Evolutionary conservation across 2,329 filamentous ascomycete genomes (phyloP), one percentile per base, ranked within the genome.

Genomic region (Fusarium brevicatenulatum): DNA sequence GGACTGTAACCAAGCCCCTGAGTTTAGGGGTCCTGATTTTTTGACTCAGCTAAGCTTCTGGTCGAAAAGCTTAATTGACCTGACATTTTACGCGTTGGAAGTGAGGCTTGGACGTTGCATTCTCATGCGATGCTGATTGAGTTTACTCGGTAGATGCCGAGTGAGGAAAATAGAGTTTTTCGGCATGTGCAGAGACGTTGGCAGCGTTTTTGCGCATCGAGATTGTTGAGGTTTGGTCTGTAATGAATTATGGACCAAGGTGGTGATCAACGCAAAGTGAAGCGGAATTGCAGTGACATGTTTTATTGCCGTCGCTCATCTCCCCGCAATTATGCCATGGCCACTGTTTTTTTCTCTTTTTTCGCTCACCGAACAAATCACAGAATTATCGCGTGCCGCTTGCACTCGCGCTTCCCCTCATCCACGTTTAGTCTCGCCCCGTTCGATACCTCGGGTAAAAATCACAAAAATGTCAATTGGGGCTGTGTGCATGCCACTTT

Each of bases 161-260:
- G 0, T 4, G 1, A n/a, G 2, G 0, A 28, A 7, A 28, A 13
- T 7, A 53, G 32, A 39, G 19, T 36, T 50, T 16, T 9, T 52
- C 36, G 30, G 37, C 43, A 39, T 28, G 4, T 23, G 16, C 1
- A 37, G 10, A 37, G 50, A 9, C 50, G 12, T n/a, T n/a, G 13
- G 23, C 9, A 9, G 7, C 15, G 34, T 39, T 53, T 39, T 39
- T 21, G 23, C 7, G 4, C 34, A 21, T 16, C 50, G 15, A 28
- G 19, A 25, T 53, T 53, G 50, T 39, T 39, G 21, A n/a, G 60
- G n/a, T 11, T 7, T 52, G 36, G 10, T 18, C 16, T 40, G 6
- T 32, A 47, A 47, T 57, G 44, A 49, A 65, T 43, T 65, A 66
- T 65, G 63, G 60, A 65, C 25, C 63, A 16, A 39, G 34, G 34